Conservation (phyloP, 2,329 filamentous ascomycete genomes). For the Sporothrix globosa region DNA sequence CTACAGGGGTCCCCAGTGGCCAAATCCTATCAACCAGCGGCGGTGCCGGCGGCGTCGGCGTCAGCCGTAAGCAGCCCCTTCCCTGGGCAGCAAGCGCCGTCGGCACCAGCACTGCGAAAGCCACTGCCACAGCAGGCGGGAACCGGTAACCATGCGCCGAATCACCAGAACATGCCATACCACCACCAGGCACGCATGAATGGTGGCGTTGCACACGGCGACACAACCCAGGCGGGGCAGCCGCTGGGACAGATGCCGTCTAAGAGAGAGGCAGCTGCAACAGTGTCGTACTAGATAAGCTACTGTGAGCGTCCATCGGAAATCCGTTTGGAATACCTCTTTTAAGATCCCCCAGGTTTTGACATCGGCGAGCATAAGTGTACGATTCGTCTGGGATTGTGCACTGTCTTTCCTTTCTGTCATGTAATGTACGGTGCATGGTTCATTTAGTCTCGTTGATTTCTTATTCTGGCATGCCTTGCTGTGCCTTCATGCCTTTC, state of each 20-base stretch:
- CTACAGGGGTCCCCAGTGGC: slow-evolving; percentile 28
- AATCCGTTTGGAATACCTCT: too few species aligned
- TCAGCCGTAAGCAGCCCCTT: not conserved
- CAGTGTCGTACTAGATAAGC: slow-evolving; percentile 21
- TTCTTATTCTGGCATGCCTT: too few species aligned
- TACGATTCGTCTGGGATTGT: not conserved
- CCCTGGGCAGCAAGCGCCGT: slow-evolving; percentile 19
- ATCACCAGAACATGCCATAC: not conserved
- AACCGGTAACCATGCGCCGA: slow-evolving; percentile 7
- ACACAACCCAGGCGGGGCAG: not conserved
- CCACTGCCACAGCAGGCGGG: slow-evolving; percentile 18
- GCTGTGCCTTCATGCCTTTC: too few species aligned
- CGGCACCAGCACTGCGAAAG: slow-evolving; percentile 9
- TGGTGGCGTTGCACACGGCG: not conserved
- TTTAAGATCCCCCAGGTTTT: too few species aligned
- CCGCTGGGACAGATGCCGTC: slow-evolving; percentile 17
- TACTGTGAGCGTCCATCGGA: too few species aligned
- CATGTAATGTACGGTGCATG: not conserved
- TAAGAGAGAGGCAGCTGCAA: slow-evolving; percentile 14
- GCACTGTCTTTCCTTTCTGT: not conserved
- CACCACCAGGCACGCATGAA: slow-evolving; percentile 1
- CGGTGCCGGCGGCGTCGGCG: not conserved
- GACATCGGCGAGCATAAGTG: not conserved
- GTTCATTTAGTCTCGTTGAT: not conserved
- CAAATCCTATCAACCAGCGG: not conserved